These are phyloP conservation scores for Dipteronia dyeriana DNA, from an alignment of 345 rosid genomes.

Conservation along the genomic window DNA sequence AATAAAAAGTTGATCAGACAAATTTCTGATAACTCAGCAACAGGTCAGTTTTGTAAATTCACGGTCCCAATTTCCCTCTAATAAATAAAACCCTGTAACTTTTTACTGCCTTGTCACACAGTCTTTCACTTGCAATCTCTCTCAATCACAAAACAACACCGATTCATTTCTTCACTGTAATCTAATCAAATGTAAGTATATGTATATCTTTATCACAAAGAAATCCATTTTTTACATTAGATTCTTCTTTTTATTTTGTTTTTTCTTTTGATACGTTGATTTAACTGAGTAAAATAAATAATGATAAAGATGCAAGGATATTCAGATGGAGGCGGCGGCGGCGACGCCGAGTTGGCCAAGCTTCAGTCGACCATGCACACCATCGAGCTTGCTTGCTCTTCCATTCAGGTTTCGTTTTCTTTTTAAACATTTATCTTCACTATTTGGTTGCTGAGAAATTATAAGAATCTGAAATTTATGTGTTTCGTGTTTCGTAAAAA, in stretches of 20 bases:
- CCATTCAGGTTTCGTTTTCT: constrained; percentile 66
- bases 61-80: too few species aligned
- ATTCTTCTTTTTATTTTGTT: background rate
- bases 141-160: background rate
- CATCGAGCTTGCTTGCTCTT: constrained; percentile 91
- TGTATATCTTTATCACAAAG: background rate
- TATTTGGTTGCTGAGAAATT: constrained; percentile 21
- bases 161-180: background rate
- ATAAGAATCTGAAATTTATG: background rate
- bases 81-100: background rate
- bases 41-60: too few species aligned
- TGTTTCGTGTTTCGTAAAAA: background rate
- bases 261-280: background rate
- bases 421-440: background rate
- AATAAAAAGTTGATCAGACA: too few species aligned
- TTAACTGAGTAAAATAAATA: background rate
- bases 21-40: too few species aligned
- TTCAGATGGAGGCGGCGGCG: constrained; percentile 40
- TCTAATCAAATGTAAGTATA: background rate
- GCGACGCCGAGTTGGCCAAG: constrained; percentile 56
- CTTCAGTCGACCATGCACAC: constrained; percentile 89
- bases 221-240: background rate
- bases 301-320: constrained; percentile 50
- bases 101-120: background rate
- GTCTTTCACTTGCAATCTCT: background rate